phyloP scores from a whole-genome alignment of 768 basidiomycete genomes.

The Pleurotus sapidus region DNA sequence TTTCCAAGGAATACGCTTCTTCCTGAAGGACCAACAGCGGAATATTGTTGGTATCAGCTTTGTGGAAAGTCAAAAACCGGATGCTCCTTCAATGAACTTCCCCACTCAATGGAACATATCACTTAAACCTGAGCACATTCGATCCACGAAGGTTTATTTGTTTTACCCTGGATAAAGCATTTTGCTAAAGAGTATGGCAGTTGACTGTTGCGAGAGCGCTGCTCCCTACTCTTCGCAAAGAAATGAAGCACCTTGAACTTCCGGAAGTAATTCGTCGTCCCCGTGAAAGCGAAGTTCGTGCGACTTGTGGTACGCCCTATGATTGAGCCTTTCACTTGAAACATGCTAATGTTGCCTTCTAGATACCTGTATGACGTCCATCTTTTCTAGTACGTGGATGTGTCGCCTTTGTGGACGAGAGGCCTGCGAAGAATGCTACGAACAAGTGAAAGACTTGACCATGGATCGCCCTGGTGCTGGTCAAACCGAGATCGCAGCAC shows the following conservation, averaged over 20 bases:
- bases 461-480: constrained; percentile 45
- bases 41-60: constrained; percentile 69
- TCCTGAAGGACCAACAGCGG: constrained; percentile 59
- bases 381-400: constrained; percentile 89
- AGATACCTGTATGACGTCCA: constrained; percentile 95
- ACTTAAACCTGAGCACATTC: constrained; percentile 47
- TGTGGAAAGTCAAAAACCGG: constrained; percentile 57
- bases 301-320: constrained; percentile 68
- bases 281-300: constrained; percentile 78
- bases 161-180: constrained; percentile 4
- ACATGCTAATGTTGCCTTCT: constrained; percentile 8
- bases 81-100: constrained; percentile 59
- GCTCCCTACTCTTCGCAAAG: constrained; percentile 61
- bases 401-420: constrained; percentile 90
- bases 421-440: constrained; percentile 82
- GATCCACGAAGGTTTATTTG: constrained; percentile 54
- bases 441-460: constrained; percentile 64
- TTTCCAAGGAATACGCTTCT: constrained; percentile 81
- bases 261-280: constrained; percentile 66
- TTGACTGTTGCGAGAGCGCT: constrained; percentile 65
- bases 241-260: constrained; percentile 57
- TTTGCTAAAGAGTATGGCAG: constrained; percentile 32
- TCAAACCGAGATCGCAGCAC: constrained; percentile 44
- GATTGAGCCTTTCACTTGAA: neutral
- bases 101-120: constrained; percentile 67